Percentiles rank a stretch among this genome's conserved stretches.
phyloP scores from a whole-genome alignment of 2,329 filamentous ascomycete species.

The Furcasterigmium furcatum region DNA sequence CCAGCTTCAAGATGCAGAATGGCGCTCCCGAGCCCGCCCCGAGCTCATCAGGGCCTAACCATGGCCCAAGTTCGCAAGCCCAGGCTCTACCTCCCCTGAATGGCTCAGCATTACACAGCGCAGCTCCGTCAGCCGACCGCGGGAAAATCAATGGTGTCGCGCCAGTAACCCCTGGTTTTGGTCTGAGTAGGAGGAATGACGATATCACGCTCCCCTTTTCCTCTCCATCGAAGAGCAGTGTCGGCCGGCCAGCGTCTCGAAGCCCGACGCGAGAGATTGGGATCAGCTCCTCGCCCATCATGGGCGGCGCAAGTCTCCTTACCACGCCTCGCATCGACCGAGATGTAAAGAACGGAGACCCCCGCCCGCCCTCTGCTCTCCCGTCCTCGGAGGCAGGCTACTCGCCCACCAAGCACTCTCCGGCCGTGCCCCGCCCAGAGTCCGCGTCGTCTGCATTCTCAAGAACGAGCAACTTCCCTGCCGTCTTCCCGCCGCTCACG shows the following conservation, averaged over 20 bases:
- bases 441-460: conserved; percentile 3
- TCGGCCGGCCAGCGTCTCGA: not conserved
- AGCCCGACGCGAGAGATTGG: not conserved
- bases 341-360: conserved; percentile 9
- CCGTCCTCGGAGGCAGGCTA: conserved; percentile 42
- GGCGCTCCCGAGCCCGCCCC: not conserved
- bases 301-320: conserved; percentile 8
- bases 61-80: no score
- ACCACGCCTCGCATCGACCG: conserved; percentile 12
- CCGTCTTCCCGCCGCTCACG: conserved; percentile 55
- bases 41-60: not conserved
- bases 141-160: not conserved
- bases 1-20: not conserved
- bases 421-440: conserved; percentile 26
- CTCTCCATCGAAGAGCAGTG: not conserved
- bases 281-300: conserved; percentile 5
- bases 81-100: no score
- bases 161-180: not conserved
- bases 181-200: not conserved
- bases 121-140: no score
- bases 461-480: conserved; percentile 19
- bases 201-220: not conserved
- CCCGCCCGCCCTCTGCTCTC: conserved; percentile 10
- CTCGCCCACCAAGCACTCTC: conserved; percentile 51
- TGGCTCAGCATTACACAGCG: no score